Evolutionary conservation across 495 filamentous ascomycete species (phyloP).

Genomic region (Evernia prunastri): DNA sequence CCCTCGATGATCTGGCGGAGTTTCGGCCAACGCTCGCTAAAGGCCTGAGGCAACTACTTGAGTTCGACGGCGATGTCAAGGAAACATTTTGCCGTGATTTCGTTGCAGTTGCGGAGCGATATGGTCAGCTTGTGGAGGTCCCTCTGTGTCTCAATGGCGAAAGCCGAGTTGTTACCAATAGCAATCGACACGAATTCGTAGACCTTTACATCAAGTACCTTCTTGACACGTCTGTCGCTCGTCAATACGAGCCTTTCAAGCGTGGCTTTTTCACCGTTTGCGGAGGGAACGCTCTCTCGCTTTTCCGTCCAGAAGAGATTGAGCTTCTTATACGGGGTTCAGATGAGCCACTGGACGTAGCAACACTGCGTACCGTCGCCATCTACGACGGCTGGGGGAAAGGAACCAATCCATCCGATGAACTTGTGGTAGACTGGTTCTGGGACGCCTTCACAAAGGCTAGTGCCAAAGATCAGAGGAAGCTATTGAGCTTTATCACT

Average conservation of each 20-base stretch:
- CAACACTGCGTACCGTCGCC: conserved; percentile 67
- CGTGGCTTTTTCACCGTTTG: conserved; percentile 92
- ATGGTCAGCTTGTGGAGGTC: conserved; percentile 59
- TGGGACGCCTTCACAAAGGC: conserved; percentile 73
- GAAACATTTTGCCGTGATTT: conserved; percentile 79
- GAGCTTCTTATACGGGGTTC: conserved; percentile 84
- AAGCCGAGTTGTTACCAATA: conserved; percentile 70
- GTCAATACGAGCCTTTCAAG: conserved; percentile 94
- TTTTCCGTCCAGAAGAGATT: conserved; percentile 93
- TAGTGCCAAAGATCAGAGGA: conserved; percentile 61
- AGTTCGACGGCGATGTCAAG: conserved; percentile 81
- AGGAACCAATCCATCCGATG: conserved; percentile 41
- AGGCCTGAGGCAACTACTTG: conserved; percentile 69
- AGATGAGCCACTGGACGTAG: conserved; percentile 77
- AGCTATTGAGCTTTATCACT: conserved; percentile 83
- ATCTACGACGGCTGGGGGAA: conserved; percentile 73
- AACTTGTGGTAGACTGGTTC: conserved; percentile 76
- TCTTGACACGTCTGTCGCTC: conserved; percentile 68
- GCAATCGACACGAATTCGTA: conserved; percentile 81
- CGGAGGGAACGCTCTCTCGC: conserved; percentile 77
- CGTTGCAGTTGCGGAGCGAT: conserved; percentile 68
- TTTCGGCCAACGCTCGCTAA: conserved; percentile 71
- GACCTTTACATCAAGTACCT: conserved; percentile 77
- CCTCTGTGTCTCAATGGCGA: conserved; percentile 74
- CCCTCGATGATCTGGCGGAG: conserved; percentile 78